Percentiles rank a stretch among this genome's conserved stretches.
phyloP scores from a whole-genome alignment of 2,329 filamentous ascomycete genomes.

The Exophiala aquamarina region DNA sequence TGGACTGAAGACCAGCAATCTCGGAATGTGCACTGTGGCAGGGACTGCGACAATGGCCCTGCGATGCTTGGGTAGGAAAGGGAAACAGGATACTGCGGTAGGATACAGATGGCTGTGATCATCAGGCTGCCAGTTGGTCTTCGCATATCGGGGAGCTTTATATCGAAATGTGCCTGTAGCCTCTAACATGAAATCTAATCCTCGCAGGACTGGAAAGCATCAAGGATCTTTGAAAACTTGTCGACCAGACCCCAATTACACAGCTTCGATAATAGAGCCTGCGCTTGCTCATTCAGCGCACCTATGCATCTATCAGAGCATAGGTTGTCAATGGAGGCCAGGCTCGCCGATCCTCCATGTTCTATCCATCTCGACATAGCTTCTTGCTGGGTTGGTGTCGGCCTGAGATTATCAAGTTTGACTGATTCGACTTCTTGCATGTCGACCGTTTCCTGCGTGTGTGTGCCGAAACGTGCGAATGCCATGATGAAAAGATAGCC shows the following conservation, averaged over 20 bases:
- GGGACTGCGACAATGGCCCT: too few relatives aligned
- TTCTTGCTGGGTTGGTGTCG: conserved; percentile 11
- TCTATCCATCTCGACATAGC: conserved; percentile 20
- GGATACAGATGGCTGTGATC: too few relatives aligned
- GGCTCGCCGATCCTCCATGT: conserved; percentile 17
- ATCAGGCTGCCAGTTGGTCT: too few relatives aligned
- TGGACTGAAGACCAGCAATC: too few relatives aligned
- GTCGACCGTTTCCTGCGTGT: too few relatives aligned
- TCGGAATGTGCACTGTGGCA: too few relatives aligned
- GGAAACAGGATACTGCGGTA: too few relatives aligned
- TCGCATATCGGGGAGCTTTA: too few relatives aligned
- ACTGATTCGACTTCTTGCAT: conserved; percentile 1
- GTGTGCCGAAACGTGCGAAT: conserved; percentile 8
- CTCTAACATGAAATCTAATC: neutral
- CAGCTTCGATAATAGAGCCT: conserved; percentile 15
- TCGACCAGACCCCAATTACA: conserved; percentile 19
- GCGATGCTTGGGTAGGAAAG: too few relatives aligned
- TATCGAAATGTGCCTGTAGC: too few relatives aligned
- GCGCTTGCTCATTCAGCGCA: neutral
- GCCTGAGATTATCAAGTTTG: conserved; percentile 17
- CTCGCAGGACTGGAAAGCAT: conserved; percentile 10
- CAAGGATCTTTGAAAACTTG: conserved; percentile 21
- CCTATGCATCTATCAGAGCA: conserved; percentile 15
- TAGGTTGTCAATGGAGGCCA: conserved; percentile 17
- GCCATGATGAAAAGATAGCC: conserved; percentile 24